Base-by-base conservation (phyloP, 805 yeast genomes). In the Scheffersomyces lignosus region DNA sequence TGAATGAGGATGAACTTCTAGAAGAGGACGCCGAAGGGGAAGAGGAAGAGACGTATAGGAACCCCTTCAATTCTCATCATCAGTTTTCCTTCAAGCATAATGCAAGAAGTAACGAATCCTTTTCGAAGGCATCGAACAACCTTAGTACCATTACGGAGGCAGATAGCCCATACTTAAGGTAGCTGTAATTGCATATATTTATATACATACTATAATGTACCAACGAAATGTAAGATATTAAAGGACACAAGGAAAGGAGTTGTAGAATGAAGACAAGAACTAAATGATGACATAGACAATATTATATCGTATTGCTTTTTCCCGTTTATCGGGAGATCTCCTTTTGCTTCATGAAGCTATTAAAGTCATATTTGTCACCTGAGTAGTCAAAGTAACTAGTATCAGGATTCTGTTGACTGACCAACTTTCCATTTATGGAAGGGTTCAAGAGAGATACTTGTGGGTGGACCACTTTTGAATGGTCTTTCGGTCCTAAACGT, bases 301-400 rank as follows among this genome's bases (percentile, higher is more conserved):
- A n/a, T n/a, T n/a, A n/a, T n/a, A n/a, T n/a, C n/a, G n/a, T n/a
- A n/a, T n/a, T n/a, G n/a, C n/a, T n/a, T n/a, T n/a, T n/a, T n/a
- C n/a, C n/a, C n/a, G n/a, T n/a, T n/a, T n/a, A n/a, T n/a, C n/a
- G n/a, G n/a, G n/a, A n/a, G n/a, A n/a, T n/a, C n/a, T n/a, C n/a
- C n/a, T n/a, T n/a, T 36, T 54, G 66, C 30, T 56, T 55, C 61
- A 66, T 66, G 36, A 60, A 67, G 3, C 67, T 55, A 34, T 57
- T 52, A 35, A 67, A 66, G 46, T 67, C 70, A 37, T 66, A 67
- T 28, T 50, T 53, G n/a, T 49, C 60, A 29, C 41, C 44, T 0
- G 47, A 35, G 38, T 67, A 67, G 41, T 67, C 72, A 40, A 64
- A 67, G 42, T 65, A 64, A 36, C 52, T 51, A 5, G 54, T 44